Evolutionary conservation across 2,329 filamentous ascomycete genomes (phyloP).

Genomic region (Colletotrichum falcatum): DNA sequence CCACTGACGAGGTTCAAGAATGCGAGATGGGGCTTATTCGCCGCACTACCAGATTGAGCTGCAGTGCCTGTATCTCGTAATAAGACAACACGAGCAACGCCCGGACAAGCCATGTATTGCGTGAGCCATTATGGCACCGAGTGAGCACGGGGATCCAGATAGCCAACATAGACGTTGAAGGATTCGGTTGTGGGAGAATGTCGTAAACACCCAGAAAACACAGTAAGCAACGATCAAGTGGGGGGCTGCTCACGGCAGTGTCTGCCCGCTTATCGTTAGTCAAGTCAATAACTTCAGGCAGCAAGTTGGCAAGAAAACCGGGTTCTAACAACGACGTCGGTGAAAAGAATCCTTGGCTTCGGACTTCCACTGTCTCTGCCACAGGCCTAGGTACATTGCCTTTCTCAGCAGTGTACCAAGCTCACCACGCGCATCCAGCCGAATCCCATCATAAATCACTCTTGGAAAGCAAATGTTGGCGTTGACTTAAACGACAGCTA

Average conservation of each 20-base stretch:
- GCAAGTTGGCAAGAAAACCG: neutral
- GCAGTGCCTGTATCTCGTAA: neutral
- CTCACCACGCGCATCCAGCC: neutral
- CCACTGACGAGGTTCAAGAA: neutral
- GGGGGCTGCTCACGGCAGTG: neutral
- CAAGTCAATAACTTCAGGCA: neutral
- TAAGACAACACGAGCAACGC: neutral
- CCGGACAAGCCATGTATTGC: neutral
- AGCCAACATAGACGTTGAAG: neutral
- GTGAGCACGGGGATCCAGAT: too few species aligned
- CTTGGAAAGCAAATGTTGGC: neutral
- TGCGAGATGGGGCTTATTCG: neutral
- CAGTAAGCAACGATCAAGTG: conserved; percentile 6
- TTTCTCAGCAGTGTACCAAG: too few species aligned
- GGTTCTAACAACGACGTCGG: neutral
- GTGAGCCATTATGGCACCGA: neutral
- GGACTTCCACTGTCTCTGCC: conserved; percentile 6
- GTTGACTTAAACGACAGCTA: neutral
- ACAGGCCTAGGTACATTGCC: too few species aligned
- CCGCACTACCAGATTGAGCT: neutral
- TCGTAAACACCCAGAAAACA: neutral
- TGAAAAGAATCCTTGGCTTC: neutral
- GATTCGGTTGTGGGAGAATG: conserved; percentile 1
- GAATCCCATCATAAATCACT: neutral
- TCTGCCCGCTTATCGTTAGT: neutral